Conservation (phyloP, 805 yeast genomes). For the Metschnikowia bowlesiae region DNA sequence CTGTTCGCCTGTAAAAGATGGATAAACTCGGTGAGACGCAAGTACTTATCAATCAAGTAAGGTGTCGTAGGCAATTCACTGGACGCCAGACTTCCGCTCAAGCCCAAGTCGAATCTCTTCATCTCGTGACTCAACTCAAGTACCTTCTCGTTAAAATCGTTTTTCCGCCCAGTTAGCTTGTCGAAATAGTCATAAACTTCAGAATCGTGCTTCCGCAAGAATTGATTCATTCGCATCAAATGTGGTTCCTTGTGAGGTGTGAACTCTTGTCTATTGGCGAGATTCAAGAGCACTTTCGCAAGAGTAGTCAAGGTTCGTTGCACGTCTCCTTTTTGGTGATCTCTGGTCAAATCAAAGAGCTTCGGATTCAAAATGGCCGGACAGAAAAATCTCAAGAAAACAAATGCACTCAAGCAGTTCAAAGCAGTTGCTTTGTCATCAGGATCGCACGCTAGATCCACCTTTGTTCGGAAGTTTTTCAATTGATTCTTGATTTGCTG, state of each 20-base stretch:
- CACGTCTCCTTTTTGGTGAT: conserved; percentile 65
- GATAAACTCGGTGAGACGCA: conserved; percentile 56
- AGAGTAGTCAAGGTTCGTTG: conserved; percentile 78
- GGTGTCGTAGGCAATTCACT: conserved; percentile 67
- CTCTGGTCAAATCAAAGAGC: conserved; percentile 64
- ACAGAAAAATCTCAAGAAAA: conserved; percentile 70
- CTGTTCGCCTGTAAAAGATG: conserved; percentile 35
- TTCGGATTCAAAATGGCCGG: conserved; percentile 93
- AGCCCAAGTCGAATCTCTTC: conserved; percentile 53
- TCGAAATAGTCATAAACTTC: conserved; percentile 69
- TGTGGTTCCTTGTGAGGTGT: conserved; percentile 81
- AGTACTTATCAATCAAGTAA: conserved; percentile 60
- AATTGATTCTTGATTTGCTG: conserved; percentile 59
- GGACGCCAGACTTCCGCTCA: conserved; percentile 45
- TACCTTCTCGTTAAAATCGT: conserved; percentile 58
- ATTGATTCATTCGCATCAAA: conserved; percentile 63
- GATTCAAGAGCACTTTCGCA: conserved; percentile 72
- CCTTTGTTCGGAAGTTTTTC: conserved; percentile 55
- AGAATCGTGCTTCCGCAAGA: conserved; percentile 51
- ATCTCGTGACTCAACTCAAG: conserved; percentile 54
- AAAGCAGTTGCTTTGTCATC: conserved; percentile 50
- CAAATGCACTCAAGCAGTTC: conserved; percentile 76
- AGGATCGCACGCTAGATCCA: conserved; percentile 59
- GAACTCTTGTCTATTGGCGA: conserved; percentile 73
- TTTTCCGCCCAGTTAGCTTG: conserved; percentile 62